Percentiles rank a stretch among this genome's conserved stretches.
Conservation (phyloP, 495 filamentous ascomycete species). For the Hyaloscypha finlandica region DNA sequence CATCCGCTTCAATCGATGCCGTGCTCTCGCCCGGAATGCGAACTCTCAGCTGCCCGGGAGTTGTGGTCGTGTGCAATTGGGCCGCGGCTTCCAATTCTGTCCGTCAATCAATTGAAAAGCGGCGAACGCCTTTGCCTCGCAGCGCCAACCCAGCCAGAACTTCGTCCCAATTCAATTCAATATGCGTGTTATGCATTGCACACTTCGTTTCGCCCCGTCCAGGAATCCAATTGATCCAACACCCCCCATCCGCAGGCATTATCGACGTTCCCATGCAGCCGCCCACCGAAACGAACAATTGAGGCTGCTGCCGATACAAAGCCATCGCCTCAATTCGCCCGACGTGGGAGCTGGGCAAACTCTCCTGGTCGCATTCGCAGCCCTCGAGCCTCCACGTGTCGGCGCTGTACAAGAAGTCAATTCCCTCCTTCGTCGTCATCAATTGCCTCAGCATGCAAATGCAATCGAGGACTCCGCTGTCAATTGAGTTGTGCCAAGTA, state of each 20-base stretch:
- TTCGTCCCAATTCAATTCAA: conserved; percentile 4
- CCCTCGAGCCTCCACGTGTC: conserved; percentile 8
- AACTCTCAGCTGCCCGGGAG: not conserved
- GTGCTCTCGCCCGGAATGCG: not conserved
- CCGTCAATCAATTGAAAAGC: not conserved
- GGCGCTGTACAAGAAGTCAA: not conserved
- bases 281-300: not conserved
- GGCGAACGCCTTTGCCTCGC: not conserved
- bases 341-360: conserved; percentile 1
- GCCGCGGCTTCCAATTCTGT: not conserved
- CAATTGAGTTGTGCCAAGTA: conserved; percentile 26
- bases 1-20: not conserved
- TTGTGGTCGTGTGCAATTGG: conserved; percentile 1
- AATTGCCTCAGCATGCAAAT: conserved; percentile 3
- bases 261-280: conserved; percentile 9
- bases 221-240: conserved; percentile 2
- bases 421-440: conserved; percentile 3
- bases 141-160: not conserved
- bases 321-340: not conserved
- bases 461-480: not conserved
- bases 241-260: conserved; percentile 5
- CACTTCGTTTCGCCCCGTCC: not conserved
- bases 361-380: conserved; percentile 12
- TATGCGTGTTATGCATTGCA: too few relatives aligned
- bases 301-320: not conserved